Evolutionary conservation across 106 monocot genomes (phyloP), one percentile per base, ranked within the genome.

Genomic region (Phalaenopsis equestris): DNA sequence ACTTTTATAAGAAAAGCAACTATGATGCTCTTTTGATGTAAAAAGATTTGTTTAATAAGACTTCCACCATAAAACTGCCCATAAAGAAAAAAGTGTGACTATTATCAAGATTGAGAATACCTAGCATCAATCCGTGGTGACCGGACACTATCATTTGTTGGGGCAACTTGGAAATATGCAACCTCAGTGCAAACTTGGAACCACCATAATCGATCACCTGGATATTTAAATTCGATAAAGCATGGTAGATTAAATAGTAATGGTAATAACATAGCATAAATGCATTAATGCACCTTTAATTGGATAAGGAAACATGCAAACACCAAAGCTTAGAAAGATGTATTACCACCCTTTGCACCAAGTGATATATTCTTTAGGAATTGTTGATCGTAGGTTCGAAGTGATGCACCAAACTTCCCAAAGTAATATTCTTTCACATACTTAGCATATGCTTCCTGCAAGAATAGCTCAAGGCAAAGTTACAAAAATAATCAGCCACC

Each of bases 101-200:
- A 43, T 45, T 43, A 42, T 45, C 41, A 45, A 70, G 74, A 74
- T 7, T 45, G 43, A 42, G n/a, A 8, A 74, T 87, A 98, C 97
- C 86, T 88, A 75, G 87, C 67, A 83, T 98, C 86, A 78, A 98
- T 91, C 85, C 84, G 92, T 82, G 86, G 23, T 61, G 97, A 98
- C 42, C 97, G 97, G 72, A 98, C 61, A 67, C 89, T 92, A 75
- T 94, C 94, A 89, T 89, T 89, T 80, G 78, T 57, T 42, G 97
- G 97, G 75, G 97, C 97, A 15, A 94, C 92, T 86, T 98, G 97
- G 79, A 98, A 98, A 86, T 94, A 98, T 82, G 97, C 97, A 84
- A 98, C 94, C 72, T 98, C 97, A 61, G 86, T 89, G 80, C 97
- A 98, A 86, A 98, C 97, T 90, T 98, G 97, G 81, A 87, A 98